phyloP scores from a whole-genome alignment of 345 rosid genomes.

The Crucihimalaya himalaica region DNA sequence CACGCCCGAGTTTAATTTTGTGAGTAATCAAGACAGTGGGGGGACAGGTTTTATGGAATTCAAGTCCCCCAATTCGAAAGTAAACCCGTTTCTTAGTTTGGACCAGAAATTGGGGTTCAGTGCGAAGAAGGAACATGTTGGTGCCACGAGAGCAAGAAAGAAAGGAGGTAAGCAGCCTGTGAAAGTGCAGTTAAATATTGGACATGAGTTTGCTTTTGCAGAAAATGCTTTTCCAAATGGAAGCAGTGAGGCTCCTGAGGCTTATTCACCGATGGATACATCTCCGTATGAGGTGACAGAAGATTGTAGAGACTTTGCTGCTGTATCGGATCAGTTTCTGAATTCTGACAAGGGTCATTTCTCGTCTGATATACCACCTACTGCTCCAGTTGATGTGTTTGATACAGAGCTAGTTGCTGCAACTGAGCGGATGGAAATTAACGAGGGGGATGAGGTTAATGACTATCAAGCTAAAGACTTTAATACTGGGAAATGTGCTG shows the following conservation, averaged over 20 bases:
- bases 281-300: conserved; percentile 67
- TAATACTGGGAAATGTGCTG: conserved; percentile 39
- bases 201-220: conserved; percentile 55
- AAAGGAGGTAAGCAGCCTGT: conserved; percentile 63
- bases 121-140: conserved; percentile 56
- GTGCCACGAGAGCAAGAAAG: conserved; percentile 51
- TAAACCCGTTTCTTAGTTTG: conserved; percentile 47
- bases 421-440: conserved; percentile 67
- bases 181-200: conserved; percentile 52
- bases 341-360: conserved; percentile 40
- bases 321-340: conserved; percentile 60
- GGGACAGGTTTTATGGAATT: conserved; percentile 53
- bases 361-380: conserved; percentile 43
- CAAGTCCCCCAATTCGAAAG: conserved; percentile 53
- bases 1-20: conserved; percentile 40
- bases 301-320: conserved; percentile 55
- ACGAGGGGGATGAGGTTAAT: conserved; percentile 44
- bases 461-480: conserved; percentile 42
- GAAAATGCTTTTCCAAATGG: conserved; percentile 46
- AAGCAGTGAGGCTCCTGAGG: conserved; percentile 56
- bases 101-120: conserved; percentile 57
- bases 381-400: conserved; percentile 44
- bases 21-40: conserved; percentile 41
- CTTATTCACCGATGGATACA: conserved; percentile 85
- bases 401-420: conserved; percentile 65